Conservation (phyloP, 306 rosid genomes). For the Ormosia emarginata region DNA sequence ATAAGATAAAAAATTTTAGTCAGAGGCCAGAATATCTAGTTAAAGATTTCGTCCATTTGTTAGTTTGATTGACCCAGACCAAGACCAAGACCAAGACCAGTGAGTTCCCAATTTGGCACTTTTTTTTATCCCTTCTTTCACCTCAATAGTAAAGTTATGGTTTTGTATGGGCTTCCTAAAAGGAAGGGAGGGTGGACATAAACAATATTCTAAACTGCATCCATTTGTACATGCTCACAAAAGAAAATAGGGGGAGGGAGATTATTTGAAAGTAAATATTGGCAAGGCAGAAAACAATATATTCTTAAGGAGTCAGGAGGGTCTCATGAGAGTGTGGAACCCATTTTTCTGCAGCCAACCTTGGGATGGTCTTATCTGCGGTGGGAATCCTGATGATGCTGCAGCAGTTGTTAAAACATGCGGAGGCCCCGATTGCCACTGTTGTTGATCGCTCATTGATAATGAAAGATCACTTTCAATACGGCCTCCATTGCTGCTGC, state of each 20-base stretch:
- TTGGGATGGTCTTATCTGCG: constrained; percentile 55
- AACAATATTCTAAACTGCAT: not conserved
- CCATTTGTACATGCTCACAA: constrained; percentile 36
- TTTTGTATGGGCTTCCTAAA: not conserved
- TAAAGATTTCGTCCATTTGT: constrained; percentile 50
- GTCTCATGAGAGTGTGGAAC: constrained; percentile 63
- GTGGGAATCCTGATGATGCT: constrained; percentile 99
- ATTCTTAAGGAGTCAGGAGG: constrained; percentile 25
- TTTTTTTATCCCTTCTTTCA: not conserved
- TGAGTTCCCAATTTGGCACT: constrained; percentile 34
- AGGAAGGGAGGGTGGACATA: not conserved
- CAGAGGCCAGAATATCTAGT: constrained; percentile 49
- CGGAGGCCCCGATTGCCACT: constrained; percentile 53
- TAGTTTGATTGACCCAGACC: constrained; percentile 47
- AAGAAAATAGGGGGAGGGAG: not conserved
- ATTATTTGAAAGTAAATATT: constrained; percentile 6
- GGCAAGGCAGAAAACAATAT: constrained; percentile 10
- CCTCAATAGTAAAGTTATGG: constrained; percentile 34
- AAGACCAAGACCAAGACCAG: constrained; percentile 42
- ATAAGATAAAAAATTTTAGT: constrained; percentile 28
- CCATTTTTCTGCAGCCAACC: constrained; percentile 71
- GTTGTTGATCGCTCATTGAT: constrained; percentile 49
- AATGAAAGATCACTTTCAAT: constrained; percentile 62
- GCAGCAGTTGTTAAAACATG: constrained; percentile 79
- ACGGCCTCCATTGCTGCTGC: constrained; percentile 72